Percentiles rank a stretch among this genome's conserved stretches.
Conservation (phyloP, 2,329 filamentous ascomycete genomes). For the Clarireedia homoeocarpa region DNA sequence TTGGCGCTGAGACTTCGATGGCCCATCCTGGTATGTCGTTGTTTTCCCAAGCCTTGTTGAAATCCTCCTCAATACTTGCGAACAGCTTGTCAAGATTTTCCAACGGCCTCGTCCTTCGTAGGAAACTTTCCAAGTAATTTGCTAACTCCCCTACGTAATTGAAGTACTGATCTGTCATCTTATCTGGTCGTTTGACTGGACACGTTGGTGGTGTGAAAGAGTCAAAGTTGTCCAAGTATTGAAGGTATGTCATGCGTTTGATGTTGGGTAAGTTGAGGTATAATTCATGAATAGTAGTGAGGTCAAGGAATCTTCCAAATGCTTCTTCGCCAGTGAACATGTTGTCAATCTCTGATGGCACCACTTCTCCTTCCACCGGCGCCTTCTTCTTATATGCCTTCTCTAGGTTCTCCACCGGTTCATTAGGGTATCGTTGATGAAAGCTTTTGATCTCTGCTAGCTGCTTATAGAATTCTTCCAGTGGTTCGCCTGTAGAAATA, state of each 20-base stretch:
- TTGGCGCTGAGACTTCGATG: slow-evolving; percentile 35
- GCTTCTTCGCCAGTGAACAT: slow-evolving; percentile 96
- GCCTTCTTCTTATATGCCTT: slow-evolving; percentile 72
- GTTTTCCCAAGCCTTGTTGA: slow-evolving; percentile 73
- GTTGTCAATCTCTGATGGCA: slow-evolving; percentile 67
- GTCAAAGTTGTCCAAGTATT: slow-evolving; percentile 90
- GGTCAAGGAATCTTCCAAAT: slow-evolving; percentile 86
- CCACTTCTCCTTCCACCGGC: slow-evolving; percentile 54
- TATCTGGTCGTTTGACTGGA: slow-evolving; percentile 70
- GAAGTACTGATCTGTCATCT: slow-evolving; percentile 89
- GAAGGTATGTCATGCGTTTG: slow-evolving; percentile 79
- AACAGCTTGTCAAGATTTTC: slow-evolving; percentile 80
- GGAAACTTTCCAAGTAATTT: slow-evolving; percentile 79
- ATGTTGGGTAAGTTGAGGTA: slow-evolving; percentile 85
- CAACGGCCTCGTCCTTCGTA: slow-evolving; percentile 74
- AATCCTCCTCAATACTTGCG: slow-evolving; percentile 69
- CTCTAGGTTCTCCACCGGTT: slow-evolving; percentile 92
- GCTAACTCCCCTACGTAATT: slow-evolving; percentile 75
- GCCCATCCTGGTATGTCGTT: slow-evolving; percentile 77
- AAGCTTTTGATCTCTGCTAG: slow-evolving; percentile 75
- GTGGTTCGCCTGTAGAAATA: slow-evolving; percentile 76
- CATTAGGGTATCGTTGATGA: slow-evolving; percentile 85
- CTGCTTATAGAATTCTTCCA: slow-evolving; percentile 87
- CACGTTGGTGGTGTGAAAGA: slow-evolving; percentile 68
- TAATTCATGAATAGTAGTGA: slow-evolving; percentile 75